Base-by-base conservation (phyloP, 352 stramenopile genomes). In the Phytophthora podocarpi region DNA sequence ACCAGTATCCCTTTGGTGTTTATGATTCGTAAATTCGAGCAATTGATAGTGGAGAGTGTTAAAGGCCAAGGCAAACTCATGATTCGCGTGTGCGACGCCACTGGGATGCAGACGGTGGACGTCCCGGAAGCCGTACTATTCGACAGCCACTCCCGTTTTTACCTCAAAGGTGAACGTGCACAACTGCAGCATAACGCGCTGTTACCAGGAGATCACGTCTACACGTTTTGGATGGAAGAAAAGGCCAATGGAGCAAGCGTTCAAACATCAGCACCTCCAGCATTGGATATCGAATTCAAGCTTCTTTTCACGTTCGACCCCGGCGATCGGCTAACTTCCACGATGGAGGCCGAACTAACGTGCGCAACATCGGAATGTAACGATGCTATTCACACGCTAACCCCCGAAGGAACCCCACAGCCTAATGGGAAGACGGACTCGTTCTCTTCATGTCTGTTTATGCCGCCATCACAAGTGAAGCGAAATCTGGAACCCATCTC, bases 191-290 rank as follows among this genome's bases (percentile, higher is more conserved):
- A 74, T 45, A 70, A 80, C 8, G 74, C 63, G 6, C 16, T 81
- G 8, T 40, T 89, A 7, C 74, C 80, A 41, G 83, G 84, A 36
- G 59, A 76, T 39, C 71, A 87, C 45, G 64, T 85, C 9, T 93
- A 93, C 54, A 84, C 81, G 5, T 90, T 93, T 45, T 93, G 84
- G 84, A 72, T 86, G 26, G 70, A 87, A 47, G 52, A 73, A 21
- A 43, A 69, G 34, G 1, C 16, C 1, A 56, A 31, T 28, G 45
- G 39, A 15, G 13, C 34, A 11, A 59, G 36, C 13, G 35, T 53
- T 40, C 36, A 65, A 35, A 20, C 57, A 15, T 53, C 54, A n/a
- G 11, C 50, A 2, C 28, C 64, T 3, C 27, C 49, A 23, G 23
- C 35, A 9, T 55, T 87, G 30, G 68, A 82, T 15, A 60, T 85